Base-by-base conservation (phyloP, 2,329 filamentous ascomycete genomes). In the Fusarium keratoplasticum region DNA sequence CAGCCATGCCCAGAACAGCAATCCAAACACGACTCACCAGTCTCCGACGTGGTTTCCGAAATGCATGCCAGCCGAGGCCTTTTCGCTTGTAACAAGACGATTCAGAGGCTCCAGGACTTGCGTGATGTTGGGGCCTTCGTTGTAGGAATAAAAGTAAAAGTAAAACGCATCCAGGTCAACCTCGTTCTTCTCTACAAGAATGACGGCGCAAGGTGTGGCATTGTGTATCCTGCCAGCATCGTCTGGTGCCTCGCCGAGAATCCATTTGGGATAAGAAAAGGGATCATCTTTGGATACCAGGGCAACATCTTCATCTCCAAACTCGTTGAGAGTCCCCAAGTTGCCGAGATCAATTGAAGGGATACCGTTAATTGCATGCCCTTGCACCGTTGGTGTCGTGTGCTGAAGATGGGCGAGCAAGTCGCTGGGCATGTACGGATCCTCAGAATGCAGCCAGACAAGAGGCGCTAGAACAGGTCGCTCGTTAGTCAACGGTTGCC, bases 111-210 rank as follows among this genome's bases (percentile, higher is more conserved):
- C 77, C 29, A 82, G 16, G 0, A 82, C 80, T 38, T 82, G 81
- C 0, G 78, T 81, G 61, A 81, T 75, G 20, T 82, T 82, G 0
- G 79, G 73, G 0, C 81, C 81, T 31, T 79, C 76, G 2, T 82
- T 79, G 27, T 78, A 82, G 0, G 81, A 81, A 58, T 82, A 82
- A 18, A 82, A 82, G 27, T 82, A 82, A 42, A 82, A 82, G 64
- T 79, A 82, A 11, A 82, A 82, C 0, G 79, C 81, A 35, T 81
- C 81, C 1, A 81, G 9, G 7, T 81, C 78, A 1, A 70, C 31
- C 7, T 75, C 42, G 35, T 62, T 69, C 62, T 78, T 79, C 16
- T 80, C 76, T 0, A 82, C 79, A 10, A 82, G 38, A 22, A 82
- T 75, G 3, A 82, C 79, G 2, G 79, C 79, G 40, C 79, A 80